Percentiles rank a stretch among this genome's conserved stretches.
Evolutionary conservation across 2,329 filamentous ascomycete genomes (phyloP).

Genomic region (Stenocarpella maydis): DNA sequence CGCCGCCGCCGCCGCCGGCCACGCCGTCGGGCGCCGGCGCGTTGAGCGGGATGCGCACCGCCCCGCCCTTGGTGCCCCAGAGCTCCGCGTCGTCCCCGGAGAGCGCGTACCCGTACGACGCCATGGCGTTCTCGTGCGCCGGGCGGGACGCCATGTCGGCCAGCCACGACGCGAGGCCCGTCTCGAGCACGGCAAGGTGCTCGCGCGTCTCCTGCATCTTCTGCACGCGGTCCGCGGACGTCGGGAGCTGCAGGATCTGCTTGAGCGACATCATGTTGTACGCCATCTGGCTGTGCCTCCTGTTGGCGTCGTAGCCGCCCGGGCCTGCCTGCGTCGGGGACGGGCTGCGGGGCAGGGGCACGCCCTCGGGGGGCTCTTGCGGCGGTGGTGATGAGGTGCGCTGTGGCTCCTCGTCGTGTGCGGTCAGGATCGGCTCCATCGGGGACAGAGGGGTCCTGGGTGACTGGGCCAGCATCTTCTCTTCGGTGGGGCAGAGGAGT

Average conservation of each 20-base stretch:
- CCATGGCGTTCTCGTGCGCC: conserved; percentile 54
- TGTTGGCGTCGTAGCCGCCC: neutral
- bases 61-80: conserved; percentile 24
- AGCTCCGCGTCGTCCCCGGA: conserved; percentile 29
- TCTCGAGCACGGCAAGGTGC: conserved; percentile 76
- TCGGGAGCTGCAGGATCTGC: conserved; percentile 77
- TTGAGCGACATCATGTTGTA: conserved; percentile 68
- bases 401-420: conserved; percentile 46
- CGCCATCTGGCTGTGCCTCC: neutral
- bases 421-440: conserved; percentile 39
- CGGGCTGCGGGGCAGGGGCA: conserved; percentile 32
- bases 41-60: conserved; percentile 22
- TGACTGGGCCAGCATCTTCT: conserved; percentile 50
- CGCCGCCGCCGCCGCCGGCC: conserved; percentile 1
- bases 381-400: conserved; percentile 37
- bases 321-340: conserved; percentile 1
- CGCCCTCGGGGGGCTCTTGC: neutral
- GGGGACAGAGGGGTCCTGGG: conserved; percentile 47
- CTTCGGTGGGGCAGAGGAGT: conserved; percentile 53
- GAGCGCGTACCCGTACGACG: conserved; percentile 41
- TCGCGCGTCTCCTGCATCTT: conserved; percentile 77
- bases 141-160: conserved; percentile 53
- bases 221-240: conserved; percentile 72
- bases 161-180: conserved; percentile 73
- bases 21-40: neutral